These are phyloP conservation scores for Protomyces arabidopsidicola DNA, from an alignment of 1,139 yeast species.

Conservation along the genomic window DNA sequence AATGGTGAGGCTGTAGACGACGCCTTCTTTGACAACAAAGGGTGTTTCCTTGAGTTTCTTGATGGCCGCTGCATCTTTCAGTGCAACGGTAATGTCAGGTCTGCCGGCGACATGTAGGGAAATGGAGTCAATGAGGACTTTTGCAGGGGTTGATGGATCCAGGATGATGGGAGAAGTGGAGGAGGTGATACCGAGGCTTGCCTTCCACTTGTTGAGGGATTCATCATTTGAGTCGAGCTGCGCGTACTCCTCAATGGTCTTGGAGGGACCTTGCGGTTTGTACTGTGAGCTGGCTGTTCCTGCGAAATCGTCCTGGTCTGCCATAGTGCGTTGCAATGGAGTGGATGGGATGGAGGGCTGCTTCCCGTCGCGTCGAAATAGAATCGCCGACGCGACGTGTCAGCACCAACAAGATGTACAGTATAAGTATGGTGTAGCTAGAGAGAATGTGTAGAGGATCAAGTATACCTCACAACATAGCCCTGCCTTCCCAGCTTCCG, in stretches of 20 bases:
- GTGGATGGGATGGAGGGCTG: too few species aligned
- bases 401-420: neutral
- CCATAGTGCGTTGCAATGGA: neutral
- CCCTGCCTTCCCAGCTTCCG: slow-evolving; percentile 15
- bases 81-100: slow-evolving; percentile 15
- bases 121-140: slow-evolving; percentile 62
- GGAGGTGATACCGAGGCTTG: slow-evolving; percentile 67
- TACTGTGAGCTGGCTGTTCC: slow-evolving; percentile 2
- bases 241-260: slow-evolving; percentile 79
- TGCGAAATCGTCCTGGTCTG: slow-evolving; percentile 20
- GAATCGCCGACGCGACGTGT: neutral
- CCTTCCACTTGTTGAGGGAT: slow-evolving; percentile 88
- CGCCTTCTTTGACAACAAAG: slow-evolving; percentile 71
- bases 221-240: slow-evolving; percentile 81
- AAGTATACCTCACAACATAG: slow-evolving; percentile 4
- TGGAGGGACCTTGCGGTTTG: slow-evolving; percentile 55
- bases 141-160: slow-evolving; percentile 49
- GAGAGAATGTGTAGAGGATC: too few species aligned
- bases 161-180: slow-evolving; percentile 41
- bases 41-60: slow-evolving; percentile 51
- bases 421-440: too few species aligned
- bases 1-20: slow-evolving; percentile 66
- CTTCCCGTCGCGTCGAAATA: neutral
- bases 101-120: slow-evolving; percentile 36
- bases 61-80: slow-evolving; percentile 33